Evolutionary conservation across 352 stramenopile species (phyloP).

Genomic region (Globisporangium spiculum): DNA sequence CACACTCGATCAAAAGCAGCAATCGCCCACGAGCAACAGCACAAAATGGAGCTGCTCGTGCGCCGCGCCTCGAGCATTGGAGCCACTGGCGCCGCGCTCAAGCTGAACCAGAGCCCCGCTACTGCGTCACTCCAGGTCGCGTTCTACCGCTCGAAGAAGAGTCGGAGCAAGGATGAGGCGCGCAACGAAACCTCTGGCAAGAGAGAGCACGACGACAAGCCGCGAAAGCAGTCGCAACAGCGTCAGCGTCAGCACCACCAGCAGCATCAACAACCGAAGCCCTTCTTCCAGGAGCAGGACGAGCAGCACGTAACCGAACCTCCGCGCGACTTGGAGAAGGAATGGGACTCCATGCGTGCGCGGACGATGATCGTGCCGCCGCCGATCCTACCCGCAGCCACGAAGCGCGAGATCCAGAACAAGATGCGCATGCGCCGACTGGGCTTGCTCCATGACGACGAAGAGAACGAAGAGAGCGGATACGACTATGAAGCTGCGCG

Average conservation of each 20-base stretch:
- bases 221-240: conserved; percentile 16
- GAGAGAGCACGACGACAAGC: conserved; percentile 11
- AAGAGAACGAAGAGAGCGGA: conserved; percentile 31
- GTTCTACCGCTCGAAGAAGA: conserved; percentile 55
- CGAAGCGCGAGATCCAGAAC: conserved; percentile 54
- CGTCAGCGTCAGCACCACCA: not conserved
- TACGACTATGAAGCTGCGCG: conserved; percentile 19
- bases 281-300: conserved; percentile 4
- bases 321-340: conserved; percentile 27
- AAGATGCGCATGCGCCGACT: conserved; percentile 58
- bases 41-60: conserved; percentile 41
- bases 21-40: not conserved
- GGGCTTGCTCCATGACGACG: conserved; percentile 44
- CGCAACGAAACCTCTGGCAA: conserved; percentile 1
- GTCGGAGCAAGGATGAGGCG: conserved; percentile 36
- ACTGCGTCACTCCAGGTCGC: conserved; percentile 24
- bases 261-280: not conserved
- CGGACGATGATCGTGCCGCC: conserved; percentile 31
- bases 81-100: conserved; percentile 11
- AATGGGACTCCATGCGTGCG: conserved; percentile 46
- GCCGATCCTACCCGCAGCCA: conserved; percentile 33
- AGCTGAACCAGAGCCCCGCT: conserved; percentile 16
- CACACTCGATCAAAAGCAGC: not conserved
- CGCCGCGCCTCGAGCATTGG: conserved; percentile 17
- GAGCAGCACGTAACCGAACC: not conserved